A percentile compares a stretch with the other conserved stretches of the same genome.
phyloP scores from a whole-genome alignment of 129 eudicot genomes.

The Arctium lappa region DNA sequence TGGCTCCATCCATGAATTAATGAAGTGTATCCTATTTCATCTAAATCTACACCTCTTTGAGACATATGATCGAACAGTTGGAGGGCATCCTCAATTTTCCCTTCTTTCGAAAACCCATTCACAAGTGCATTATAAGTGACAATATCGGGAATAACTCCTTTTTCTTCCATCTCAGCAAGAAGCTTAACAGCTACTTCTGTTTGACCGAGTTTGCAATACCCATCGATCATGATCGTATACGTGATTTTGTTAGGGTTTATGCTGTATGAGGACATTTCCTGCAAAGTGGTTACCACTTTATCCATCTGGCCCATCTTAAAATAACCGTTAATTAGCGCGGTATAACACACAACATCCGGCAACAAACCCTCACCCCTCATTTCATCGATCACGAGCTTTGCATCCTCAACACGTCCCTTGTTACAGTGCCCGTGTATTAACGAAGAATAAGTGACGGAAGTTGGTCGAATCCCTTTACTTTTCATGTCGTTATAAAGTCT shows the following conservation, averaged over 20 bases:
- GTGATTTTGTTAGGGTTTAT: slow-evolving; percentile 68
- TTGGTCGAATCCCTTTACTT: slow-evolving; percentile 50
- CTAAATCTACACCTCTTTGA: slow-evolving; percentile 46
- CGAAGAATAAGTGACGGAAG: slow-evolving; percentile 50
- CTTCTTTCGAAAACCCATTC: slow-evolving; percentile 58
- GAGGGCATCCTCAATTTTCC: slow-evolving; percentile 53
- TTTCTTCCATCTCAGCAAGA: slow-evolving; percentile 60
- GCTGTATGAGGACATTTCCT: slow-evolving; percentile 50
- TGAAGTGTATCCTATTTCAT: slow-evolving; percentile 64
- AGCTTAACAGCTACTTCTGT: slow-evolving; percentile 46
- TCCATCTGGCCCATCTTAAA: slow-evolving; percentile 78
- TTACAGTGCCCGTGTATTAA: slow-evolving; percentile 55
- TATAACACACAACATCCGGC: slow-evolving; percentile 71
- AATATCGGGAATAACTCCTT: slow-evolving; percentile 69
- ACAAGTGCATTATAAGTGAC: slow-evolving; percentile 63
- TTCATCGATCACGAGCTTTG: slow-evolving; percentile 41
- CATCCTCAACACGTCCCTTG: slow-evolving; percentile 52
- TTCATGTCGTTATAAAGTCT: slow-evolving; percentile 60
- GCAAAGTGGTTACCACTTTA: slow-evolving; percentile 38
- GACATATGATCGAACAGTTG: slow-evolving; percentile 45
- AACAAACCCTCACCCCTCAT: slow-evolving; percentile 58
- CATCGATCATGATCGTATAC: slow-evolving; percentile 63
- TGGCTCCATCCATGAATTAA: slow-evolving; percentile 45
- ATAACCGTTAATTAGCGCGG: slow-evolving; percentile 73
- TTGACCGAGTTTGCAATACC: slow-evolving; percentile 57